phyloP scores from a whole-genome alignment of 805 yeast species.

The Nakazawaea wyomingensis region DNA sequence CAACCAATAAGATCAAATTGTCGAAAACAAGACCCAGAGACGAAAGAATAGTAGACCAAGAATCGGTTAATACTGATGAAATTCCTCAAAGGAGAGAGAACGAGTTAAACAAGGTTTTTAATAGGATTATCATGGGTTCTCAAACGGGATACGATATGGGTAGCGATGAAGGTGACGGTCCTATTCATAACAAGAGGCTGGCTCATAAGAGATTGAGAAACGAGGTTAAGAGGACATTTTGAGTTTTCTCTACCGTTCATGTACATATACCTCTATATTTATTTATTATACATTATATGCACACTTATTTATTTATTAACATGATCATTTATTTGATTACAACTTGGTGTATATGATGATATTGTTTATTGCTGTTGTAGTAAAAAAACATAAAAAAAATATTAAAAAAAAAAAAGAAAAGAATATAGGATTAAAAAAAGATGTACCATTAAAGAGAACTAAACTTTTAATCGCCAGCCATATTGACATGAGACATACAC shows the following conservation, averaged over 20 bases:
- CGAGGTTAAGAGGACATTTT: constrained; percentile 7
- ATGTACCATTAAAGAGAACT: no score
- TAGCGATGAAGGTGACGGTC: not conserved
- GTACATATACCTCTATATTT: not conserved
- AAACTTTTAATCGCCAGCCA: no score
- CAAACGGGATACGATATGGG: constrained; percentile 7
- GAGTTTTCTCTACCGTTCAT: not conserved
- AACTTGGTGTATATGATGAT: no score
- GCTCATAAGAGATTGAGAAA: constrained; percentile 3
- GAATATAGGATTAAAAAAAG: no score
- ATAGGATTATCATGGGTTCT: constrained; percentile 7
- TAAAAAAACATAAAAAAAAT: no score
- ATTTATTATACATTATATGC: constrained; percentile 1
- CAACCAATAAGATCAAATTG: not conserved
- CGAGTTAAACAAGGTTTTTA: constrained; percentile 8
- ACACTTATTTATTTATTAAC: no score
- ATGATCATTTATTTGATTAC: no score
- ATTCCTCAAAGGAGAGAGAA: not conserved
- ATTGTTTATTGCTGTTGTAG: no score
- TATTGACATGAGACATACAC: not conserved
- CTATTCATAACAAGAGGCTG: not conserved
- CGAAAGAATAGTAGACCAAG: not conserved
- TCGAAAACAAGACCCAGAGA: not conserved
- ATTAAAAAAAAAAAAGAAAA: not conserved
- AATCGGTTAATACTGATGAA: not conserved